phyloP scores from a whole-genome alignment of 1,284 basidiomycete species.

The Leccinum ponderosum region DNA sequence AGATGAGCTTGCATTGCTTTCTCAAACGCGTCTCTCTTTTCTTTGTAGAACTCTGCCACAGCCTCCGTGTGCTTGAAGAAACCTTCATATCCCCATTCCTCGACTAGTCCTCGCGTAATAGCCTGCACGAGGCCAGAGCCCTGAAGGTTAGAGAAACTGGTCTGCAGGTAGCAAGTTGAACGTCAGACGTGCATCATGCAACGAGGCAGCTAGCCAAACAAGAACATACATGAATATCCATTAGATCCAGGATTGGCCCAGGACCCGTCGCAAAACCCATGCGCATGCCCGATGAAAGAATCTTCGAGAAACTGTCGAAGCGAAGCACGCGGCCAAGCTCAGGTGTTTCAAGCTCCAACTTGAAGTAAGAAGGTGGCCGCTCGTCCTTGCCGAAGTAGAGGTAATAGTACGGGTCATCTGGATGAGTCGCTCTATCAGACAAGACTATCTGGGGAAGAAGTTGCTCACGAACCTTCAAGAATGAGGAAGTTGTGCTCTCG shows the following conservation, averaged over 20 bases:
- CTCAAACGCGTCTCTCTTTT: constrained; percentile 82
- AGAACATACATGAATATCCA: constrained; percentile 67
- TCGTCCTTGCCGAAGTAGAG: constrained; percentile 68
- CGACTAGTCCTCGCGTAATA: constrained; percentile 69
- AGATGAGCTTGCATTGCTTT: constrained; percentile 73
- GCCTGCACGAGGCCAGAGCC: constrained; percentile 77
- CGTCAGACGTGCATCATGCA: constrained; percentile 9
- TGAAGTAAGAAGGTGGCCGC: constrained; percentile 76
- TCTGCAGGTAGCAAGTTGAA: constrained; percentile 39
- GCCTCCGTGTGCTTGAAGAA: constrained; percentile 73
- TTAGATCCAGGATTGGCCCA: constrained; percentile 66
- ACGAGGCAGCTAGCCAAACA: constrained; percentile 10
- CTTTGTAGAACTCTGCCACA: constrained; percentile 80
- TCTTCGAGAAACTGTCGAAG: constrained; percentile 89
- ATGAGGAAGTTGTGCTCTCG: constrained; percentile 80
- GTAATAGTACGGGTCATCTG: constrained; percentile 81
- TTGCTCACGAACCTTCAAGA: constrained; percentile 65
- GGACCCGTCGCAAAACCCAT: constrained; percentile 88
- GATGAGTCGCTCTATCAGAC: constrained; percentile 2
- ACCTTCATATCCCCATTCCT: constrained; percentile 77
- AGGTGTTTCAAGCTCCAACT: constrained; percentile 62
- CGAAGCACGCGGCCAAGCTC: constrained; percentile 79
- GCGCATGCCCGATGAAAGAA: constrained; percentile 80
- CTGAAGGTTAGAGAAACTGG: constrained; percentile 78
- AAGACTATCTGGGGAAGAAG: background rate